These are phyloP conservation scores for Syzygium grande DNA, from an alignment of 345 rosid species.

Conservation along the genomic window DNA sequence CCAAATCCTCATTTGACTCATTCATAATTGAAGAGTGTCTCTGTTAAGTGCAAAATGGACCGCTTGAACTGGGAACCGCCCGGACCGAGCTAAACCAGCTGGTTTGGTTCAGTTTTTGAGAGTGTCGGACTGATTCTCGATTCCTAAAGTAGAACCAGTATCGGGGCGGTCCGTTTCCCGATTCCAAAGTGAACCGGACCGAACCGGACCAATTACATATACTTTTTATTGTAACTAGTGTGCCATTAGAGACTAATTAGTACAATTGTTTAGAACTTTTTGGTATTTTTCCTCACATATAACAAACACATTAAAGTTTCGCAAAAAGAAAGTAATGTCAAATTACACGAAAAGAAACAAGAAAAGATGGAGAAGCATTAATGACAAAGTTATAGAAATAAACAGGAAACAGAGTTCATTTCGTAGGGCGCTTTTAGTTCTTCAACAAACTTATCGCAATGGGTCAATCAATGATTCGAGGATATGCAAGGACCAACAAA, in stretches of 20 bases:
- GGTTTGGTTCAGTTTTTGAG: too few relatives aligned
- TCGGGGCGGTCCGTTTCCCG: too few relatives aligned
- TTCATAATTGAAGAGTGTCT: not conserved
- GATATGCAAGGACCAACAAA: not conserved
- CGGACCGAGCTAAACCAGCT: too few relatives aligned
- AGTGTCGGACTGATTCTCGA: too few relatives aligned
- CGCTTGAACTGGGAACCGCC: too few relatives aligned
- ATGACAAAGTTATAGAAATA: not conserved
- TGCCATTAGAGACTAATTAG: too few relatives aligned
- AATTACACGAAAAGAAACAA: not conserved
- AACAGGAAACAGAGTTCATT: not conserved
- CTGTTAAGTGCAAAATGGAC: not conserved
- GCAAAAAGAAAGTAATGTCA: not conserved
- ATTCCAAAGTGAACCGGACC: too few relatives aligned
- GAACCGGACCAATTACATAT: too few relatives aligned
- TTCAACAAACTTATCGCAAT: rapidly evolving
- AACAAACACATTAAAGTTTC: not conserved
- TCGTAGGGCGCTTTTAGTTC: not conserved
- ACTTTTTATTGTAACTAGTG: too few relatives aligned
- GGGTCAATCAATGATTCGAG: not conserved
- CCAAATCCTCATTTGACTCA: not conserved
- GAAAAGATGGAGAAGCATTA: not conserved
- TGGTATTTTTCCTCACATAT: not conserved
- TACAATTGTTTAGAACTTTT: too few relatives aligned
- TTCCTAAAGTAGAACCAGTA: too few relatives aligned